Conservation (phyloP, 306 rosid species). For the Rosa multiflora region DNA sequence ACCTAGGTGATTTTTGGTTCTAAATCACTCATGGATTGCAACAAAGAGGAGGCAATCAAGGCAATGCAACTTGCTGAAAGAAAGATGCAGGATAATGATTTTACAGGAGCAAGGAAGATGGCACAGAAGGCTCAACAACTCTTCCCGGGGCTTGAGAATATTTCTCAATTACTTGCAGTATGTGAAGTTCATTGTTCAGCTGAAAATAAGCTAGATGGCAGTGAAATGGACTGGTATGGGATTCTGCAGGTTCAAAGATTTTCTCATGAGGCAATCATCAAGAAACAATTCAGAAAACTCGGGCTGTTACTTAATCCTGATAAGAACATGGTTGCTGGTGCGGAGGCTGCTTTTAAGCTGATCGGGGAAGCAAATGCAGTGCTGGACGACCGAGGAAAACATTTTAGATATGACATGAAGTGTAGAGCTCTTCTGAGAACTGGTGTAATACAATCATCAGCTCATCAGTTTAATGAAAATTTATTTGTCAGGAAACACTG, state of each 20-base stretch:
- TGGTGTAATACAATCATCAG: constrained; percentile 35
- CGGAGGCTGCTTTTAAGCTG: constrained; percentile 87
- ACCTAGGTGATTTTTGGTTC: constrained; percentile 28
- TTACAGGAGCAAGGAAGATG: constrained; percentile 58
- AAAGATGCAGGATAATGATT: constrained; percentile 54
- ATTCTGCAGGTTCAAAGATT: constrained; percentile 55
- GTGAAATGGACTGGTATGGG: constrained; percentile 81
- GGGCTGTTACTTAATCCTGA: constrained; percentile 84
- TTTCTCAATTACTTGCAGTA: constrained; percentile 55
- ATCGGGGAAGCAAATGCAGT: constrained; percentile 79
- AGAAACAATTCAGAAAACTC: constrained; percentile 77
- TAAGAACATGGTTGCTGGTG: constrained; percentile 80
- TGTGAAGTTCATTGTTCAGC: constrained; percentile 85
- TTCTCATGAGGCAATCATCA: constrained; percentile 55
- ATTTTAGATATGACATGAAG: constrained; percentile 44
- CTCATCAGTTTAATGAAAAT: constrained; percentile 34
- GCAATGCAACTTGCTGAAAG: constrained; percentile 65
- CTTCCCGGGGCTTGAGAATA: constrained; percentile 62
- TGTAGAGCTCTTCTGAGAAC: constrained; percentile 28
- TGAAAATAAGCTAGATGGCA: constrained; percentile 45
- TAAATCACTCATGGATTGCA: constrained; percentile 69
- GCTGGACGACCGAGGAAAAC: constrained; percentile 56
- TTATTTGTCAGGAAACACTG: constrained; percentile 24
- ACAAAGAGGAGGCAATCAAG: constrained; percentile 76
- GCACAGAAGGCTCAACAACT: constrained; percentile 55